phyloP scores from a whole-genome alignment of 2,329 filamentous ascomycete genomes.

The Penicillium sp. region DNA sequence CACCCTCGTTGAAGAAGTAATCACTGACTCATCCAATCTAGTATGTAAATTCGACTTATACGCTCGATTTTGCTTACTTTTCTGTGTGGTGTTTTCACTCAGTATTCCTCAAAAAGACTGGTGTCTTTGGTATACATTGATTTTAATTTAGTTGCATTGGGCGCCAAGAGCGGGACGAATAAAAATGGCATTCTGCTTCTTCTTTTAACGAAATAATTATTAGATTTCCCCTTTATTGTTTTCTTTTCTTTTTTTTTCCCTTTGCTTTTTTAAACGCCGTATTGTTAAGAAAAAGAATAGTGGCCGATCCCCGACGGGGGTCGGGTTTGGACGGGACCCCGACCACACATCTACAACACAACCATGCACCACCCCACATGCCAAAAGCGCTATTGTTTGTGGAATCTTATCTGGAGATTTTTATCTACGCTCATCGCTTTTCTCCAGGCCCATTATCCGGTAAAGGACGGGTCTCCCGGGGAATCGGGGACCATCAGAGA shows the following conservation, averaged over 20 bases:
- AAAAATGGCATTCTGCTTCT: constrained; percentile 16
- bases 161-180: constrained; percentile 22
- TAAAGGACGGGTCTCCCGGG: neutral
- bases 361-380: neutral
- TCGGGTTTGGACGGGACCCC: neutral
- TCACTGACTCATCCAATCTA: constrained; percentile 18
- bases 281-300: neutral
- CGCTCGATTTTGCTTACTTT: neutral
- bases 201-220: neutral
- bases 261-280: neutral
- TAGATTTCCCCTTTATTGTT: neutral
- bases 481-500: neutral
- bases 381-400: neutral
- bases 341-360: neutral
- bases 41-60: constrained; percentile 28
- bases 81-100: constrained; percentile 4
- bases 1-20: neutral
- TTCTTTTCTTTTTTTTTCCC: neutral
- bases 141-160: constrained; percentile 22
- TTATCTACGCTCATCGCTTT: neutral
- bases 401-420: neutral
- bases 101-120: constrained; percentile 10
- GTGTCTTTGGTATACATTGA: constrained; percentile 17
- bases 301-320: neutral
- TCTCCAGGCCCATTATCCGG: neutral